These are phyloP conservation scores for Phytophthora pinifolia DNA, from an alignment of 352 stramenopile genomes.

Conservation along the genomic window DNA sequence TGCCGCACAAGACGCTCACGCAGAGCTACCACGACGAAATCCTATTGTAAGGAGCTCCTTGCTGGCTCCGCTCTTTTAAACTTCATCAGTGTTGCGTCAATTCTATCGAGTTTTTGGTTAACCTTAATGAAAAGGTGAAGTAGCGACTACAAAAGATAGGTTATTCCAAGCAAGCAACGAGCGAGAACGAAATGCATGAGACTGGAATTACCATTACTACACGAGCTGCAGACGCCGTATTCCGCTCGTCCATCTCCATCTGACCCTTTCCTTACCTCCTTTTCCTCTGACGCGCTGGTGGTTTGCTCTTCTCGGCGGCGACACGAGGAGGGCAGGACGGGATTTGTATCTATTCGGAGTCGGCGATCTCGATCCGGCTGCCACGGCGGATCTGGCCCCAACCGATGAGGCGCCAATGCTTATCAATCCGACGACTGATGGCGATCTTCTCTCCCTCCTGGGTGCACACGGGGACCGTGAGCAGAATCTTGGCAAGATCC, in stretches of 20 bases:
- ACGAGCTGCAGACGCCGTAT: slow-evolving; percentile 30
- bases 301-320: slow-evolving; percentile 24
- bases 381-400: slow-evolving; percentile 99
- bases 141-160: too few relatives aligned
- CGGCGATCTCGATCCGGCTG: slow-evolving; percentile 92
- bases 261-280: slow-evolving; percentile 32
- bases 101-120: slow-evolving; percentile 24
- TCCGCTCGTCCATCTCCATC: slow-evolving; percentile 34
- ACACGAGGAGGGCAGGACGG: slow-evolving; percentile 18
- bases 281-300: slow-evolving; percentile 18
- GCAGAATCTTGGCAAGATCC: slow-evolving; percentile 98
- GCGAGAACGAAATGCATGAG: slow-evolving; percentile 26
- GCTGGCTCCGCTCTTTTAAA: slow-evolving; percentile 20
- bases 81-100: slow-evolving; percentile 19
- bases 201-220: slow-evolving; percentile 42
- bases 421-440: slow-evolving; percentile 98
- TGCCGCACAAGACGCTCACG: slow-evolving; percentile 87
- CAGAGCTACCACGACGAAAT: slow-evolving; percentile 91
- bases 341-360: slow-evolving; percentile 81
- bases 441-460: slow-evolving; percentile 99
- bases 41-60: slow-evolving; percentile 61
- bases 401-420: slow-evolving; percentile 99
- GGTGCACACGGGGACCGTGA: slow-evolving; percentile 99
- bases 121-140: neutral
- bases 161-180: slow-evolving; percentile 9